Percentiles rank a stretch among this genome's conserved stretches.
Evolutionary conservation across 1,139 yeast species (phyloP).

Genomic region (Pichia sp.): DNA sequence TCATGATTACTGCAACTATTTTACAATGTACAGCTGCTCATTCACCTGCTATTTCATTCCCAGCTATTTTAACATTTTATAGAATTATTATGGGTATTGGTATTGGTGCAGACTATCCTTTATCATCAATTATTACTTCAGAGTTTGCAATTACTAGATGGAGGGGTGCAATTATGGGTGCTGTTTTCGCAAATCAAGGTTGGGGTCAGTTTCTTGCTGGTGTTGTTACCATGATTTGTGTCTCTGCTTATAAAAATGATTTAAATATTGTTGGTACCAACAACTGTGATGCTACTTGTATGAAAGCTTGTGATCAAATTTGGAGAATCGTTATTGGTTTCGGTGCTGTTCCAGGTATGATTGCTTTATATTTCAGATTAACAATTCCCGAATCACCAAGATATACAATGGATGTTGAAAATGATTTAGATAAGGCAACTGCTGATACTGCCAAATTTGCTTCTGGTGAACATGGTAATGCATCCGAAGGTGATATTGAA

Average conservation of each 20-base stretch:
- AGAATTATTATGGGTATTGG: slow-evolving; percentile 91
- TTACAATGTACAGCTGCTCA: slow-evolving; percentile 68
- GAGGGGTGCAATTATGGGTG: slow-evolving; percentile 96
- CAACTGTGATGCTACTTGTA: slow-evolving; percentile 55
- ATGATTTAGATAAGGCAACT: slow-evolving; percentile 42
- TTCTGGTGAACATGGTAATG: no score
- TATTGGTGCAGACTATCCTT: slow-evolving; percentile 99
- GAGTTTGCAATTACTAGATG: slow-evolving; percentile 87
- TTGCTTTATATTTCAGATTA: slow-evolving; percentile 82
- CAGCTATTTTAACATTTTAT: slow-evolving; percentile 66
- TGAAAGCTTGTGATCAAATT: slow-evolving; percentile 81
- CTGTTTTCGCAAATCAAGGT: slow-evolving; percentile 90
- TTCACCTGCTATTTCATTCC: slow-evolving; percentile 66
- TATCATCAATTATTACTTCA: slow-evolving; percentile 86
- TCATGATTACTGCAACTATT: slow-evolving; percentile 76
- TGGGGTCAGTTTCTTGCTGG: slow-evolving; percentile 85
- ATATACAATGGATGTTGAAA: slow-evolving; percentile 61
- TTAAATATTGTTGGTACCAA: slow-evolving; percentile 46
- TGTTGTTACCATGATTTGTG: slow-evolving; percentile 65
- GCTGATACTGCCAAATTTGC: slow-evolving; percentile 35
- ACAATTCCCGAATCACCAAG: slow-evolving; percentile 94
- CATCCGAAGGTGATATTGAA: no score
- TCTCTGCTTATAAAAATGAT: slow-evolving; percentile 62
- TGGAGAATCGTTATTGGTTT: slow-evolving; percentile 88
- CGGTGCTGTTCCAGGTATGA: slow-evolving; percentile 81